Evolutionary conservation across 768 basidiomycete genomes (phyloP).

Genomic region (Rhodotorula taiwanensis): DNA sequence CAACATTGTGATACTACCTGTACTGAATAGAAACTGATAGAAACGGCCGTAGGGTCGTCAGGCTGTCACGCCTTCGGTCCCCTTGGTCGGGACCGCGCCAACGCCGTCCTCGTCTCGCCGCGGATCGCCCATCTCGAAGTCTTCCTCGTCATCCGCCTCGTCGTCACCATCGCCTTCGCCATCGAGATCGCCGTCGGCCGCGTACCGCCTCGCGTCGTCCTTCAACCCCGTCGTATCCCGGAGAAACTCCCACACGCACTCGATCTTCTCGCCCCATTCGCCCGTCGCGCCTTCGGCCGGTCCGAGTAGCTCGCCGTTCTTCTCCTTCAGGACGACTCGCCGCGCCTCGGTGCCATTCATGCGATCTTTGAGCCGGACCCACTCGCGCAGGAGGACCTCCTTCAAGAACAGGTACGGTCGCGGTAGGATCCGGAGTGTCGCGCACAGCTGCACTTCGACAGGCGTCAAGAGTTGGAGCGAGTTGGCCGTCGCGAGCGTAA

Average conservation of each 20-base stretch:
- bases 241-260: constrained; percentile 59
- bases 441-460: constrained; percentile 81
- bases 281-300: constrained; percentile 49
- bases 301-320: constrained; percentile 27
- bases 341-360: constrained; percentile 84
- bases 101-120: no score
- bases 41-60: no score
- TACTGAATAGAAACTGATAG: no score
- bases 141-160: background rate
- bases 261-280: constrained; percentile 34
- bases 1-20: no score
- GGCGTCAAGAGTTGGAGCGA: constrained; percentile 82
- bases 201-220: constrained; percentile 15
- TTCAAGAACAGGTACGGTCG: constrained; percentile 95
- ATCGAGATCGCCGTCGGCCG: no score
- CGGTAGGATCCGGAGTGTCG: constrained; percentile 79
- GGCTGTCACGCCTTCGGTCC: no score
- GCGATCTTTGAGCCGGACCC: constrained; percentile 78
- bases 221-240: constrained; percentile 42
- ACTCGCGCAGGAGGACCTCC: constrained; percentile 87
- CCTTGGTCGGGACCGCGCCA: no score
- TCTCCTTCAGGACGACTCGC: constrained; percentile 46
- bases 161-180: background rate
- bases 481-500: constrained; percentile 84
- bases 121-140: no score